Base-by-base conservation (phyloP, 2,329 filamentous ascomycete genomes). In the Talaromyces sp. region DNA sequence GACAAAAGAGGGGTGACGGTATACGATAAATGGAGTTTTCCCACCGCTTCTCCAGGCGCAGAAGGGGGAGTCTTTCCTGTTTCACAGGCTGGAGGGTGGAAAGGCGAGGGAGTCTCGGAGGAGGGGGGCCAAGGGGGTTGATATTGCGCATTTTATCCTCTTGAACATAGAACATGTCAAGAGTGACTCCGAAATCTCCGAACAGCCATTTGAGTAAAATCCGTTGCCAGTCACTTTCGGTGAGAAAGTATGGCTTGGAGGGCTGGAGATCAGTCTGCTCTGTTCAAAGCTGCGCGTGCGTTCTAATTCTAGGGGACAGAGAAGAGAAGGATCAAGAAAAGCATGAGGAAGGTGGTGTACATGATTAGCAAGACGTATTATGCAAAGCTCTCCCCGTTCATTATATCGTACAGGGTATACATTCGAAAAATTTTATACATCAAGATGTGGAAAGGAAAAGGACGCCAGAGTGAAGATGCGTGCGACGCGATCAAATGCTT, bases 231-330 rank as follows among this genome's bases (percentile, higher is more conserved):
- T 11, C 3, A 18, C 28, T 54, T 21, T 33, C 16, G 18, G 31
- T 54, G 18, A 35, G 31, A 16, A 35, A 35, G 31, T 12, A 31
- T 42, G 44, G 58, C 6, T 31, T 50, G 79, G 63, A 67, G 69
- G 74, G 73, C 73, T 80, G 80, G 70, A 81, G 80, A 83, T 75
- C 78, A 72, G 74, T 69, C 64, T 72, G 69, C 76, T 81, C 81
- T 82, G 82, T 83, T 81, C 82, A 66, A 68, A 71, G 76, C 77
- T 78, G 81, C 81, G 81, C 80, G 70, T 73, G 67, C 67, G 65
- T 65, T 69, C n/a, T 2, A 5, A 1, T 42, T 37, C 39, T 12
- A 40, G 4, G 21, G 16, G 16, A 37, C 44, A 11, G 11, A 8
- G 21, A 5, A 18, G n/a, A 21, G 6, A 7, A 28, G 6, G 21